These are phyloP conservation scores for Dactylellina drechsleri DNA, from an alignment of 2,329 filamentous ascomycete species.

Conservation along the genomic window DNA sequence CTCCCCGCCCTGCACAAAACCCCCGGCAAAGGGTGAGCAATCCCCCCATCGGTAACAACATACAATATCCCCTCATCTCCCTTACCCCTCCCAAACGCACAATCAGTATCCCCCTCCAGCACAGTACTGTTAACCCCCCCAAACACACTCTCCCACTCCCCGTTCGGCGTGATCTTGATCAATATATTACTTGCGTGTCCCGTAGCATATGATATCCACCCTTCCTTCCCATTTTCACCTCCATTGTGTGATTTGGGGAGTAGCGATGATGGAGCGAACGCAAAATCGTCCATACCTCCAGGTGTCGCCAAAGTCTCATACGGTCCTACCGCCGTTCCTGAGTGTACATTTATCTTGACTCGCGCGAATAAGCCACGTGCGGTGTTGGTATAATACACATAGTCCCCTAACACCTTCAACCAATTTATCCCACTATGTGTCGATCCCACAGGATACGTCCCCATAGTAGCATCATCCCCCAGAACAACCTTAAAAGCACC, in stretches of 20 bases:
- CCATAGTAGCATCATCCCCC: conserved; percentile 12
- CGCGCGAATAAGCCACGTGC: conserved; percentile 8
- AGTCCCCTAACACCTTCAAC: conserved; percentile 10
- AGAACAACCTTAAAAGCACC: conserved; percentile 13
- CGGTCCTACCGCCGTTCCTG: conserved; percentile 7
- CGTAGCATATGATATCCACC: conserved; percentile 53
- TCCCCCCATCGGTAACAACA: conserved; percentile 53
- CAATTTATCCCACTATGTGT: conserved; percentile 24
- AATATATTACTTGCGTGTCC: conserved; percentile 44
- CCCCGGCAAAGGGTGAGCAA: conserved; percentile 53
- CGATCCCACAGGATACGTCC: conserved; percentile 8
- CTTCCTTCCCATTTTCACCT: conserved; percentile 9
- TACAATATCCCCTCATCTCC: conserved; percentile 54
- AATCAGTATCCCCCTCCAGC: conserved; percentile 55
- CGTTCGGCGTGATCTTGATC: conserved; percentile 30
- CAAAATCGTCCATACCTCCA: conserved; percentile 19
- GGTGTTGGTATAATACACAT: conserved; percentile 26
- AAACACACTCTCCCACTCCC: conserved; percentile 29
- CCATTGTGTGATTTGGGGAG: too few species aligned
- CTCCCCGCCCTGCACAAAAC: conserved; percentile 54
- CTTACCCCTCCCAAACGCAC: conserved; percentile 52
- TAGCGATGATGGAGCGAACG: conserved; percentile 3
- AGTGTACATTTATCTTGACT: conserved; percentile 4
- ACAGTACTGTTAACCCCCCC: conserved; percentile 38
- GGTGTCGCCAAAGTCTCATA: conserved; percentile 13